phyloP scores from a whole-genome alignment of 129 eudicot species.

The Flaveria bidentis region DNA sequence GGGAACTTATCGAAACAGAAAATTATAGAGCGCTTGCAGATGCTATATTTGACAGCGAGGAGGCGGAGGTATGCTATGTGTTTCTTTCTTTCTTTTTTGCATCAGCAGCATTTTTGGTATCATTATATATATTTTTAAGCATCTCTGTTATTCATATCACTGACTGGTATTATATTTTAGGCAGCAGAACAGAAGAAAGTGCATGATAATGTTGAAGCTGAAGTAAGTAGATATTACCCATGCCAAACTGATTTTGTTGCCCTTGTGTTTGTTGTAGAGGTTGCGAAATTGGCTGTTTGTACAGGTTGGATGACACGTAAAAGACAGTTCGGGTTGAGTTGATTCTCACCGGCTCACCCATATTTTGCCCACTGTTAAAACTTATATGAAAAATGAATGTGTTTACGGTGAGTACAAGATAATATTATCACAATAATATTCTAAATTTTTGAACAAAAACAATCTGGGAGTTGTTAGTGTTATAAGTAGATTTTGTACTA shows the following conservation, averaged over 20 bases:
- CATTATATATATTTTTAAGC: slow-evolving; percentile 2
- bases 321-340: neutral
- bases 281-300: neutral
- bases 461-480: neutral
- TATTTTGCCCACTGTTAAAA: neutral
- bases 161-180: slow-evolving; percentile 40
- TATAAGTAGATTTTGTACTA: neutral
- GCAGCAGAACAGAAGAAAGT: slow-evolving; percentile 48
- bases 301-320: neutral
- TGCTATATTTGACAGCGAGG: slow-evolving; percentile 80
- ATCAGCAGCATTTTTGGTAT: neutral
- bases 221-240: slow-evolving; percentile 28
- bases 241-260: neutral
- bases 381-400: neutral
- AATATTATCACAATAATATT: neutral
- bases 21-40: slow-evolving; percentile 90
- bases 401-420: neutral
- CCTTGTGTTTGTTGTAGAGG: neutral
- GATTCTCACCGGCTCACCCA: neutral
- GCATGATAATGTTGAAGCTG: slow-evolving; percentile 44
- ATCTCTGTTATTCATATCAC: slow-evolving; percentile 5
- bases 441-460: neutral
- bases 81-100: neutral
- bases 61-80: slow-evolving; percentile 39
- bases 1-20: slow-evolving; percentile 89